phyloP scores from a whole-genome alignment of 441 rosid species.

The Bruguiera hainesii region DNA sequence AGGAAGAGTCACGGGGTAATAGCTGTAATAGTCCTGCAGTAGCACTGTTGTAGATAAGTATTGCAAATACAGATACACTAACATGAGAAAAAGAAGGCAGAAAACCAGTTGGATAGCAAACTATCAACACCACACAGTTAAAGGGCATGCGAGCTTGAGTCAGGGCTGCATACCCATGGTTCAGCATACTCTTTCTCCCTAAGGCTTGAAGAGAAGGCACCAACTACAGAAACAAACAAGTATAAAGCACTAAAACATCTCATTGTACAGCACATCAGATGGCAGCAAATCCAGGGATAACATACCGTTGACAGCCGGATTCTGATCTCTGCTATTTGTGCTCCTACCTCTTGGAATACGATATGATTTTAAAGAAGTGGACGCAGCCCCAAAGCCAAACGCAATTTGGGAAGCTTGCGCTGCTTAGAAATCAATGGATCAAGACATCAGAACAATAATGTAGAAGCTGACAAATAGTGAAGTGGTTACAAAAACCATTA shows the following conservation, averaged over 20 bases:
- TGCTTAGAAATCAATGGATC: constrained; percentile 24
- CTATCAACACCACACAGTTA: constrained; percentile 9
- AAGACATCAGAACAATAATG: constrained; percentile 3
- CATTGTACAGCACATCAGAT: constrained; percentile 1
- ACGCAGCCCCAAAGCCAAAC: constrained; percentile 55
- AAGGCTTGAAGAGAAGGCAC: constrained; percentile 30
- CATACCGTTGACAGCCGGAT: constrained; percentile 24
- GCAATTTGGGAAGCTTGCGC: constrained; percentile 61
- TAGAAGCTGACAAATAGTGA: constrained; percentile 1
- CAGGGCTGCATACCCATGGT: constrained; percentile 66
- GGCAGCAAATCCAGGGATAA: constrained; percentile 4
- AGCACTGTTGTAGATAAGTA: constrained; percentile 9
- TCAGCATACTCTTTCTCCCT: constrained; percentile 57
- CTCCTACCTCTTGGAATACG: constrained; percentile 28
- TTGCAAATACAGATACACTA: not conserved
- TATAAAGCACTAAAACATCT: constrained; percentile 8
- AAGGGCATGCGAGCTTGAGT: constrained; percentile 12
- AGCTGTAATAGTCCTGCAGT: constrained; percentile 60
- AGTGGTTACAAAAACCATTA: not conserved
- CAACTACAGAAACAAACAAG: constrained; percentile 32
- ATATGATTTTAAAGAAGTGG: constrained; percentile 37
- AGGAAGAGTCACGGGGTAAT: constrained; percentile 77
- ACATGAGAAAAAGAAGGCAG: not conserved
- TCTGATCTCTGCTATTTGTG: constrained; percentile 25
- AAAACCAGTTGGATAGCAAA: not conserved